A percentile compares a stretch with the other conserved stretches of the same genome.
These are phyloP conservation scores for Aspergillus unguis DNA, from an alignment of 2,329 filamentous ascomycete species.

Conservation along the genomic window DNA sequence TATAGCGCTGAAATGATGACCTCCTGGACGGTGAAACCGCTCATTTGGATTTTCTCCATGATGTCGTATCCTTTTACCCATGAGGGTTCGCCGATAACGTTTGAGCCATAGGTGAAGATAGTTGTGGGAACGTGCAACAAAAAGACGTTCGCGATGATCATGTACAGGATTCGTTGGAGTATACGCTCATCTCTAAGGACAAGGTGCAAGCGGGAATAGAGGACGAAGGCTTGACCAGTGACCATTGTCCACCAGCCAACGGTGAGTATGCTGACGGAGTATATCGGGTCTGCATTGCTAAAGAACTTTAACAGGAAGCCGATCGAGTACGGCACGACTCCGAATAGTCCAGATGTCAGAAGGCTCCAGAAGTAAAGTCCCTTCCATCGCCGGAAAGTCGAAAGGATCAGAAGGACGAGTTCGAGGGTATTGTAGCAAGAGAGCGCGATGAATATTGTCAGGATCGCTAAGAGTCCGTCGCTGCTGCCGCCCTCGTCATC, in stretches of 20 bases:
- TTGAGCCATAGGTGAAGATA: conserved; percentile 51
- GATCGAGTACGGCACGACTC: conserved; percentile 39
- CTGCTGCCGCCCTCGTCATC: conserved; percentile 15
- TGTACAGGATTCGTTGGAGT: conserved; percentile 51
- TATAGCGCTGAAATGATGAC: conserved; percentile 49
- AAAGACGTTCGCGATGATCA: conserved; percentile 57
- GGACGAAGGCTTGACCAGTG: conserved; percentile 59
- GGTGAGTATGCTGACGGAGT: conserved; percentile 44
- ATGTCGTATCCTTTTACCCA: conserved; percentile 41
- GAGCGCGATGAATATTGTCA: conserved; percentile 38
- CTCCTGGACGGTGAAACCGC: conserved; percentile 47
- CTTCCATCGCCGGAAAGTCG: conserved; percentile 38
- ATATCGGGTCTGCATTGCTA: conserved; percentile 25
- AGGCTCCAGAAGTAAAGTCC: conserved; percentile 33
- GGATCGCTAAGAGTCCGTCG: conserved; percentile 21
- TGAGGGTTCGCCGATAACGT: conserved; percentile 20
- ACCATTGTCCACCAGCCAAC: conserved; percentile 61
- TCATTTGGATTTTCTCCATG: conserved; percentile 47
- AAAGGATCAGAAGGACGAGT: conserved; percentile 38
- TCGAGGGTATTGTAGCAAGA: conserved; percentile 49
- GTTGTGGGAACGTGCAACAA: conserved; percentile 54
- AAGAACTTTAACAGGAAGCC: conserved; percentile 46
- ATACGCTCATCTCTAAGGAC: conserved; percentile 51
- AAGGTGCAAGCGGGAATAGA: conserved; percentile 62
- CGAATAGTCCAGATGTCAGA: conserved; percentile 39